A percentile compares a stretch with the other conserved stretches of the same genome.
phyloP scores from a whole-genome alignment of 495 filamentous ascomycete species.

The Haplographium delicatum region DNA sequence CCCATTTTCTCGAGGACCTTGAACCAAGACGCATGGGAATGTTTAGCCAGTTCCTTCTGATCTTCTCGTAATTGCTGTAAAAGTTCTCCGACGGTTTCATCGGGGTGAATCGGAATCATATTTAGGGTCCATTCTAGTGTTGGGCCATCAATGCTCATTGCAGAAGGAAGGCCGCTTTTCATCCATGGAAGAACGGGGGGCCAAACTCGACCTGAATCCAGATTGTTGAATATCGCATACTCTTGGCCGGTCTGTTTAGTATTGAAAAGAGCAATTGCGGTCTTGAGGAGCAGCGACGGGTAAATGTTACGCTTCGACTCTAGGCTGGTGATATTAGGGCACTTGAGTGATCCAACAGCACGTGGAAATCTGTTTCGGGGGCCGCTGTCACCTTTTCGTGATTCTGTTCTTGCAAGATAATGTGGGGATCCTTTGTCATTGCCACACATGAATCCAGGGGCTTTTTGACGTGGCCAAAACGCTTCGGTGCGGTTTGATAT shows the following conservation, averaged over 20 bases:
- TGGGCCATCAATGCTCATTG: slow-evolving; percentile 2
- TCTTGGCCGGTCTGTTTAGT: not conserved
- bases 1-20: not conserved
- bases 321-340: not conserved
- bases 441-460: not conserved
- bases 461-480: not conserved
- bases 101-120: not conserved
- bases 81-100: not conserved
- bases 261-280: not conserved
- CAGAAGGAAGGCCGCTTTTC: not conserved
- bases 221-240: not conserved
- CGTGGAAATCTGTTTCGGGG: too few species aligned
- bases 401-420: not conserved
- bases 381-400: not conserved
- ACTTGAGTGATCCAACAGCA: too few species aligned
- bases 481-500: not conserved
- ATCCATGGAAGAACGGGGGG: not conserved
- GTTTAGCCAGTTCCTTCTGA: not conserved
- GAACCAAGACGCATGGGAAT: slow-evolving; percentile 2
- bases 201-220: not conserved
- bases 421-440: not conserved
- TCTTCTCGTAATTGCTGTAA: not conserved
- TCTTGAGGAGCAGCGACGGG: not conserved
- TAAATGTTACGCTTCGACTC: not conserved
- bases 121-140: not conserved